phyloP scores from a whole-genome alignment of 306 rosid species.

The Trifolium repens region DNA sequence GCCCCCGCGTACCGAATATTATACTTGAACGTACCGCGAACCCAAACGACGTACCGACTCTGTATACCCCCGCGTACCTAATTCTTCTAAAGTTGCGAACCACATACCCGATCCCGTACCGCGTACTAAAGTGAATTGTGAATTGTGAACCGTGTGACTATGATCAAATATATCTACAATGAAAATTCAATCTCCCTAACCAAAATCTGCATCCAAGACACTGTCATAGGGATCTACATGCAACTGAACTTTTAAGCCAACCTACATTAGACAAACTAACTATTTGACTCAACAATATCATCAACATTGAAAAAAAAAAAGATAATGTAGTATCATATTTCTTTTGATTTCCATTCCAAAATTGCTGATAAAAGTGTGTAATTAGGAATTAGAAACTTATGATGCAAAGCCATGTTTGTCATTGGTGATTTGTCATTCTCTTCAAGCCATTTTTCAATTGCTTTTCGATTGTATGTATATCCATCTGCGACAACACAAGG shows the following conservation, averaged over 20 bases:
- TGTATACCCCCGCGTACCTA: too few species aligned
- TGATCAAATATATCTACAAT: slow-evolving; percentile 43
- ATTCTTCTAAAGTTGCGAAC: too few species aligned
- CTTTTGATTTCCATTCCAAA: slow-evolving; percentile 79
- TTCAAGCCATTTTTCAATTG: slow-evolving; percentile 76
- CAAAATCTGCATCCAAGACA: slow-evolving; percentile 35
- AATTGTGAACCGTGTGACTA: too few species aligned
- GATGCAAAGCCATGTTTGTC: slow-evolving; percentile 73
- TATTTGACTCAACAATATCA: background rate
- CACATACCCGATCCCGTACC: too few species aligned
- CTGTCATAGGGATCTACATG: slow-evolving; percentile 1
- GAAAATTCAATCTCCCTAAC: slow-evolving; percentile 25
- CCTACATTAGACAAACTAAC: slow-evolving; percentile 17
- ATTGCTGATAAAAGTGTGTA: slow-evolving; percentile 88
- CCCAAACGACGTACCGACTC: too few species aligned
- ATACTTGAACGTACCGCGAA: too few species aligned
- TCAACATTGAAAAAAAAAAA: slow-evolving; percentile 29
- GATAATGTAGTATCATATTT: slow-evolving; percentile 31
- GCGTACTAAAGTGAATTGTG: too few species aligned
- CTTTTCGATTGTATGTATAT: slow-evolving; percentile 78
- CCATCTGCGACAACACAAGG: slow-evolving; percentile 98
- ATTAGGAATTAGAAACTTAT: slow-evolving; percentile 74
- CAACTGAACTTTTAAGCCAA: slow-evolving; percentile 20
- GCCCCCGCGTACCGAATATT: too few species aligned
- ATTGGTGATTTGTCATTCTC: slow-evolving; percentile 74